These are phyloP conservation scores for Gossypium arboreum DNA, from an alignment of 345 rosid species.

Conservation along the genomic window DNA sequence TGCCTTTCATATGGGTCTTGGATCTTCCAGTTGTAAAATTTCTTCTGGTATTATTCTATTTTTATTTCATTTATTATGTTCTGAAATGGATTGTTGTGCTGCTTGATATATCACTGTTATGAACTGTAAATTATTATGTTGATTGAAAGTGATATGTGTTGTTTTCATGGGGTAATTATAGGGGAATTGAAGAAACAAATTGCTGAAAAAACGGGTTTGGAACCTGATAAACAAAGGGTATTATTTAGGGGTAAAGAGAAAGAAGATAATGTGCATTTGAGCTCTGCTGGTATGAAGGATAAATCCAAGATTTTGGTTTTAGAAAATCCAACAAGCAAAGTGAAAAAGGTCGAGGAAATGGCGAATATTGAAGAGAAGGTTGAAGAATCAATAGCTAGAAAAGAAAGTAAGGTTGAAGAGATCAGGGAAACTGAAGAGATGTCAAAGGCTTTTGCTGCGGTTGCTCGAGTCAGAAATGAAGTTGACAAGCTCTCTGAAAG, in stretches of 20 bases:
- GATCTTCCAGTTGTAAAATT: neutral
- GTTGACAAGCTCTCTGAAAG: conserved; percentile 72
- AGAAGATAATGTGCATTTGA: conserved; percentile 55
- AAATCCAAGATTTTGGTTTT: conserved; percentile 59
- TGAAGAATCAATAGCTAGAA: conserved; percentile 24
- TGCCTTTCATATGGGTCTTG: conserved; percentile 13
- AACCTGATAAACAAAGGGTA: conserved; percentile 40
- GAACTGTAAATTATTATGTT: neutral
- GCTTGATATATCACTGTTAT: neutral
- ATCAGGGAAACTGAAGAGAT: conserved; percentile 31
- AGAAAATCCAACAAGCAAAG: conserved; percentile 33
- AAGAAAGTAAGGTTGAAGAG: conserved; percentile 29
- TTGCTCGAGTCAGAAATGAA: conserved; percentile 50
- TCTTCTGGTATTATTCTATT: conserved; percentile 7
- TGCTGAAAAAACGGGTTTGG: conserved; percentile 46
- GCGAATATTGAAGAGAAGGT: conserved; percentile 30
- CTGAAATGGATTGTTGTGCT: no score
- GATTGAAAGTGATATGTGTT: neutral
- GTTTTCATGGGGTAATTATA: conserved; percentile 20
- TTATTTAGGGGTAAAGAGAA: conserved; percentile 79
- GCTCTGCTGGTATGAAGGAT: conserved; percentile 63
- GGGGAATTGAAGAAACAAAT: conserved; percentile 64
- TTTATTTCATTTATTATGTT: neutral
- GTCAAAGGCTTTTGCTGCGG: conserved; percentile 48
- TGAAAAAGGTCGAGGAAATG: conserved; percentile 35